These are phyloP conservation scores for Aspergillus affinis DNA, from an alignment of 495 filamentous ascomycete genomes.

Conservation along the genomic window DNA sequence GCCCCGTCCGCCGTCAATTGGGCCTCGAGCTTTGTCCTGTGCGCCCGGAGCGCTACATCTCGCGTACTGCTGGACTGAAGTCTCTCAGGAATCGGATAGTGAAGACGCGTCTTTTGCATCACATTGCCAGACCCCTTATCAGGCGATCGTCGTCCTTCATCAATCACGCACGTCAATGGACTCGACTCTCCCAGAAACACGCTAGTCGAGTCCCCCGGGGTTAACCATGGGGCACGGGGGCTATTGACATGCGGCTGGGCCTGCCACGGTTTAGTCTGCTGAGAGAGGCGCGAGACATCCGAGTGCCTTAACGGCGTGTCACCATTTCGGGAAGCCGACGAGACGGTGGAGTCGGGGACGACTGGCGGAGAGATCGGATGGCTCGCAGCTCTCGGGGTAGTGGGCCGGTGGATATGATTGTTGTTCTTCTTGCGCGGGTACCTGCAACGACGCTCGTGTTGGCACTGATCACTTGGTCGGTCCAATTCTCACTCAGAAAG, in stretches of 20 bases:
- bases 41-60: slow-evolving; percentile 20
- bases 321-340: neutral
- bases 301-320: neutral
- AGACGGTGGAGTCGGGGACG: neutral
- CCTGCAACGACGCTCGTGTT: slow-evolving; percentile 7
- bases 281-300: neutral
- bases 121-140: slow-evolving; percentile 27
- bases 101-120: slow-evolving; percentile 31
- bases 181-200: slow-evolving; percentile 44
- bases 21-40: slow-evolving; percentile 17
- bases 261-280: neutral
- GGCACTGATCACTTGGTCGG: neutral
- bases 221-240: neutral
- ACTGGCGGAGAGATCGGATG: neutral
- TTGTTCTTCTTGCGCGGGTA: slow-evolving; percentile 23
- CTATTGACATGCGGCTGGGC: neutral
- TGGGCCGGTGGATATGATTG: neutral
- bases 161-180: slow-evolving; percentile 41
- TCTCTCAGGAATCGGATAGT: slow-evolving; percentile 35
- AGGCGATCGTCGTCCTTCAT: slow-evolving; percentile 31
- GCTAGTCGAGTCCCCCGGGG: slow-evolving; percentile 1
- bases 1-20: slow-evolving; percentile 37
- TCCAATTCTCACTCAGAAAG: neutral
- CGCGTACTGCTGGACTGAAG: slow-evolving; percentile 17
- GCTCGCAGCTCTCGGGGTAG: neutral